Conservation (phyloP, 2,329 filamentous ascomycete genomes). For the Mollisiaceae sp. region DNA sequence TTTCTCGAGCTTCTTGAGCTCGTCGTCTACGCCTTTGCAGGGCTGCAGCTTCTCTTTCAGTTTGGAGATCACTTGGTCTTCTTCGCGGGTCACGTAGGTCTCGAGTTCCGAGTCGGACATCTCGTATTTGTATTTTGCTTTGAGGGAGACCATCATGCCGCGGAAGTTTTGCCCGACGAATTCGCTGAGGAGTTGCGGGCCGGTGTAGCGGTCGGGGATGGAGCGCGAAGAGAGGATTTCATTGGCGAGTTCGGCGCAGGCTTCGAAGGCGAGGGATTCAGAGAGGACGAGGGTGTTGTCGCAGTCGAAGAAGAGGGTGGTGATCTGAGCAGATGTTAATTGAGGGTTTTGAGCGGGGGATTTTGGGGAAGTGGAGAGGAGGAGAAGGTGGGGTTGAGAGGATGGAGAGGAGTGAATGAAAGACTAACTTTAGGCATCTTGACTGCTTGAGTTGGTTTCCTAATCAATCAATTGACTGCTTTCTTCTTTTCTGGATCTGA, state of each 20-base stretch:
- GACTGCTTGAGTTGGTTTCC: neutral
- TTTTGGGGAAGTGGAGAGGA: neutral
- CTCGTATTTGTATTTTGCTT: constrained; percentile 75
- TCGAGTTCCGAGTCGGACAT: constrained; percentile 73
- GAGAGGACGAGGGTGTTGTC: constrained; percentile 95
- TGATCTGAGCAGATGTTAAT: constrained; percentile 55
- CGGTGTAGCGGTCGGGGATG: constrained; percentile 73
- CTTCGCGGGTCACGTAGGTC: constrained; percentile 75
- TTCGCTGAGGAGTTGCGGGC: constrained; percentile 77
- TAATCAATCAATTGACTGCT: neutral
- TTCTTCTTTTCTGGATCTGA: neutral
- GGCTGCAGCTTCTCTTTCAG: constrained; percentile 70
- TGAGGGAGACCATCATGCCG: constrained; percentile 81
- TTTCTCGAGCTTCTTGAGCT: constrained; percentile 68
- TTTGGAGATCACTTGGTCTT: constrained; percentile 83
- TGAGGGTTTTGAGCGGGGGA: neutral
- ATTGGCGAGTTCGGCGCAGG: constrained; percentile 88
- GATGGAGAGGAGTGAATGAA: neutral
- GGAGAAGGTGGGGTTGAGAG: neutral
- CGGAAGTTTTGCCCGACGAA: constrained; percentile 96
- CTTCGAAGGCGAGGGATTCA: constrained; percentile 89
- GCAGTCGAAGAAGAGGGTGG: constrained; percentile 75
- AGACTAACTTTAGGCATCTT: constrained; percentile 25
- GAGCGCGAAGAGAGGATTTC: constrained; percentile 74
- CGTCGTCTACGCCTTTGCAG: constrained; percentile 70